Base-by-base conservation (phyloP, 2,329 filamentous ascomycete species). In the Rutstroemia sp. region DNA sequence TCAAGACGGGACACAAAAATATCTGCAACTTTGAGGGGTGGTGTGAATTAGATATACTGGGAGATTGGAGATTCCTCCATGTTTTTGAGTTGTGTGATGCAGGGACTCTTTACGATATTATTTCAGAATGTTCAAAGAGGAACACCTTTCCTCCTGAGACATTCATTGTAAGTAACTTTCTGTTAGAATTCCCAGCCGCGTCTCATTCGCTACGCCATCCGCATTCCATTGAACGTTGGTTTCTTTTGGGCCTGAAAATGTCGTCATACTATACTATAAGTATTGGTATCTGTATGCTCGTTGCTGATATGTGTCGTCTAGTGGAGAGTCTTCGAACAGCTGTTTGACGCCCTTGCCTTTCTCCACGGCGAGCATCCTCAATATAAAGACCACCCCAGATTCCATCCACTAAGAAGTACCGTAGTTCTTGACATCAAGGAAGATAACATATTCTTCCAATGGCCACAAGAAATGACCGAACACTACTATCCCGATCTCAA, bases 321-420 rank as follows among this genome's bases (percentile, higher is more conserved):
- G 53, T 56, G 53, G 53, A 38, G 51, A 21, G 19, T 40, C n/a
- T 44, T 27, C 5, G 53, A 51, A 25, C 53, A 56, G 36, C 17
- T 56, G 9, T n/a, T 56, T 10, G 27, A 10, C 16, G 53, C 47
- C 16, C 40, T 56, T 14, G 39, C 53, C 17, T 56, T 56, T 44
- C 38, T 51, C 1, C 53, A 56, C 10, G 48, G 48, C 16, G 47
- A 56, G 5, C 53, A 56, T 51, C 53, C 53, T 9, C 14, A 23
- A 5, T 56, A 56, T 16, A 39, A n/a, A 17, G n/a, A n/a, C 6
- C 40, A 47, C 3, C 30, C 30, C 2, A 40, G 30, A n/a, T 52
- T 45, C 14, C 16, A 17, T 21, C 39, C 30, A 16, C 12, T 9
- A 2, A 8, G 34, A 23, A n/a, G 47, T 14, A 44, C 38, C 5